phyloP scores from a whole-genome alignment of 1,284 basidiomycete genomes.

The Heliocybe sulcata region DNA sequence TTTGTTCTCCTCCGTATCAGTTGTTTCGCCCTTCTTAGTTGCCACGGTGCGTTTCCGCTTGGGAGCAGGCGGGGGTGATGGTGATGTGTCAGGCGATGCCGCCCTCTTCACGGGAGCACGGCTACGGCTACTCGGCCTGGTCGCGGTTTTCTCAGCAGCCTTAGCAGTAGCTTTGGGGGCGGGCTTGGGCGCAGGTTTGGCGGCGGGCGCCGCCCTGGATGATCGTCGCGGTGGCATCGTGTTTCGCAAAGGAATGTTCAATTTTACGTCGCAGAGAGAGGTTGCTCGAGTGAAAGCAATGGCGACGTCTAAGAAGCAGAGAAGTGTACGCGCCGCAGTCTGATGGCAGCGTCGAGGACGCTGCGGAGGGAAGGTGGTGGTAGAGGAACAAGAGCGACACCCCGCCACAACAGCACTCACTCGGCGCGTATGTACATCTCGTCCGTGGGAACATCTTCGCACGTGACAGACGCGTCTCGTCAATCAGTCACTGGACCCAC shows the following conservation, averaged over 20 bases:
- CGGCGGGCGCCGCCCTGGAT: background rate
- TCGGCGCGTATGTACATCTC: background rate
- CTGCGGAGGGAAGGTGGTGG: background rate
- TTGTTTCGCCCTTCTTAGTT: background rate
- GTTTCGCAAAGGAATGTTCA: background rate
- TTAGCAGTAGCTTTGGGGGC: background rate
- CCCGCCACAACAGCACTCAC: background rate
- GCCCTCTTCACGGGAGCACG: background rate
- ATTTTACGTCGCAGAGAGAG: background rate
- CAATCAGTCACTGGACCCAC: background rate
- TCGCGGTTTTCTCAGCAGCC: background rate
- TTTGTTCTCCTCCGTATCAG: background rate
- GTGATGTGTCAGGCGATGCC: background rate
- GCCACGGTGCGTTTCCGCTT: background rate
- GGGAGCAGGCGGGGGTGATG: background rate
- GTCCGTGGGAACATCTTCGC: background rate
- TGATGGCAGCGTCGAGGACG: no score
- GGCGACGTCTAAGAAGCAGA: background rate
- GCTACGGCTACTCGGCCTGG: background rate
- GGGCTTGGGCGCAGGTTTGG: background rate
- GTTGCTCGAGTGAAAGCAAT: background rate
- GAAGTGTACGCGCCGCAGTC: no score
- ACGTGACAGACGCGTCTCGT: conserved; percentile 1
- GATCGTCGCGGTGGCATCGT: background rate
- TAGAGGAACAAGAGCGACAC: background rate